Percentiles rank a stretch among this genome's conserved stretches.
Evolutionary conservation across 257 asterid genomes (phyloP).

Genomic region (Paraleonurus japonicus): DNA sequence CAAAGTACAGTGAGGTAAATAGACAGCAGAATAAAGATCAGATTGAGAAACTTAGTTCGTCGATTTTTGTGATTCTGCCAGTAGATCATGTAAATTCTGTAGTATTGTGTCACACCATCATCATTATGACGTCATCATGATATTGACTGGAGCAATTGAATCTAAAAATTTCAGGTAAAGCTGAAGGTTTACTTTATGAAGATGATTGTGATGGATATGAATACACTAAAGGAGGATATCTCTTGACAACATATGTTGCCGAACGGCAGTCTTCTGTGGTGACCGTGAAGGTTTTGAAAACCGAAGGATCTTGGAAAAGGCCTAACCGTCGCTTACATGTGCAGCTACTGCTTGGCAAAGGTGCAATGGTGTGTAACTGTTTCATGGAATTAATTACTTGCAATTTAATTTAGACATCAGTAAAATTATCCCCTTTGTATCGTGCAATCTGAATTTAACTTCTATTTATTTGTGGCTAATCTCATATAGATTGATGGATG

Average conservation of each 20-base stretch:
- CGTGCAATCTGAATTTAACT: slow-evolving; percentile 12
- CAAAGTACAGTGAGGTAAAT: not conserved
- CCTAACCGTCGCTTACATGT: slow-evolving; percentile 81
- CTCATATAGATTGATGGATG: slow-evolving; percentile 68
- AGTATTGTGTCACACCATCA: not conserved
- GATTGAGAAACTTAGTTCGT: not conserved
- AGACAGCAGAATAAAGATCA: not conserved
- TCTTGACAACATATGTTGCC: slow-evolving; percentile 82
- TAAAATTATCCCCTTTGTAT: not conserved
- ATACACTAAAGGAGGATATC: slow-evolving; percentile 62
- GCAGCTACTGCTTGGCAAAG: slow-evolving; percentile 64
- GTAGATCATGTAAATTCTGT: not conserved
- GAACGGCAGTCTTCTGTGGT: slow-evolving; percentile 65
- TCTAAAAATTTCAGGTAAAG: slow-evolving; percentile 62
- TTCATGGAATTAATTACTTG: slow-evolving; percentile 2
- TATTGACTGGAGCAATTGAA: not conserved
- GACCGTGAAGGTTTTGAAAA: slow-evolving; percentile 60
- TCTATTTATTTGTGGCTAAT: slow-evolving; percentile 10
- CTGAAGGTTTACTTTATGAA: slow-evolving; percentile 83
- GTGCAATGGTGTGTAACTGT: slow-evolving; percentile 60
- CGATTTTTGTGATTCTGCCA: not conserved
- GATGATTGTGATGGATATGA: slow-evolving; percentile 95
- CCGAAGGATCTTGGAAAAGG: slow-evolving; percentile 83
- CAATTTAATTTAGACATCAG: not conserved
- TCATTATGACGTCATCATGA: not conserved